Conservation (phyloP, 305 asterid species). For the Coffea humblotiana region DNA sequence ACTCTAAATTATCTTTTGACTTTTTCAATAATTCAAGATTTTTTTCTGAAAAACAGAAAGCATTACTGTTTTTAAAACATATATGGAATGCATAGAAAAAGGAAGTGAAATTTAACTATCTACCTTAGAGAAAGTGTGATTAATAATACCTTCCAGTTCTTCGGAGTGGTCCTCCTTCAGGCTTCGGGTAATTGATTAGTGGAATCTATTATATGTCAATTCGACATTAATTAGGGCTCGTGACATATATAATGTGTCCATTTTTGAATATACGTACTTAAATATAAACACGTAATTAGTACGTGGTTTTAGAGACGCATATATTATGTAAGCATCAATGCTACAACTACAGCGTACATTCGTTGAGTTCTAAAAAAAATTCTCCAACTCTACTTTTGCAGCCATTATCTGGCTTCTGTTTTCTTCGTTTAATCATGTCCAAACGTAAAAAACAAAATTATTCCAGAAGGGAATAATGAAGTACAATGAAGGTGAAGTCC, state of each 20-base stretch:
- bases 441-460: too few relatives aligned
- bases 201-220: neutral
- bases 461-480: neutral
- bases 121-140: neutral
- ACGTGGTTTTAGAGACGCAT: too few relatives aligned
- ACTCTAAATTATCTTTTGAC: neutral
- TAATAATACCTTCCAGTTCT: neutral
- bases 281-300: neutral
- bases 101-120: neutral
- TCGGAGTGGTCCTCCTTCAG: neutral
- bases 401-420: neutral
- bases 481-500: neutral
- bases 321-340: too few relatives aligned
- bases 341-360: too few relatives aligned
- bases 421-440: too few relatives aligned
- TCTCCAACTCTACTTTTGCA: neutral
- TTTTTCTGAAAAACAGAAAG: neutral
- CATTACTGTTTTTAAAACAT: neutral
- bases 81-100: neutral
- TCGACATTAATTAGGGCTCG: neutral
- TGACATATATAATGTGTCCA: neutral
- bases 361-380: neutral
- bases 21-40: neutral
- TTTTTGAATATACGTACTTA: too few relatives aligned
- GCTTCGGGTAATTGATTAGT: neutral